phyloP scores from a whole-genome alignment of 1,139 yeast species.

The Candida gigantensis region DNA sequence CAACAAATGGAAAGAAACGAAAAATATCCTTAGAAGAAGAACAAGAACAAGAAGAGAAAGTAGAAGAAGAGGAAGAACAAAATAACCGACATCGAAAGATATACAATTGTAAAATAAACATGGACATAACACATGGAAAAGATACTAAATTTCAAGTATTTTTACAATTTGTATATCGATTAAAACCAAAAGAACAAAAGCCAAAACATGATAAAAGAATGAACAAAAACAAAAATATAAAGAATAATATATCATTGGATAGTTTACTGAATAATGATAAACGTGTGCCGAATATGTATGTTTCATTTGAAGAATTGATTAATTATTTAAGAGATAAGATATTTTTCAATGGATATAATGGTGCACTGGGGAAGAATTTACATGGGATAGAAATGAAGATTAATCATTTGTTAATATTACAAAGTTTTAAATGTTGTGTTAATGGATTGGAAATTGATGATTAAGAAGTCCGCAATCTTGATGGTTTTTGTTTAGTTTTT shows the following conservation, averaged over 20 bases:
- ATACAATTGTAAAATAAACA: slow-evolving; percentile 13
- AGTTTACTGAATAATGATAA: no score
- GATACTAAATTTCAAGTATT: slow-evolving; percentile 4
- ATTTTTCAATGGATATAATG: slow-evolving; percentile 3
- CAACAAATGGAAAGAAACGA: not conserved
- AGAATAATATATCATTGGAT: not conserved
- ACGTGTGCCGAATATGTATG: slow-evolving; percentile 12
- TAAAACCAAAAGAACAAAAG: slow-evolving; percentile 1
- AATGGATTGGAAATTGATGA: slow-evolving; percentile 13
- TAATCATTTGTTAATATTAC: slow-evolving; percentile 13
- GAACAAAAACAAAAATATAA: not conserved
- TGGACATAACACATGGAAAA: slow-evolving; percentile 10
- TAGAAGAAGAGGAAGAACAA: no score
- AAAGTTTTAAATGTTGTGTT: slow-evolving; percentile 10
- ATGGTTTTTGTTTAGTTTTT: no score
- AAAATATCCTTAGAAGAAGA: not conserved
- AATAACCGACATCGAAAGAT: slow-evolving; percentile 6
- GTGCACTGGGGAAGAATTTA: slow-evolving; percentile 8
- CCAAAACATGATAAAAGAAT: not conserved
- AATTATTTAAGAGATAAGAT: slow-evolving; percentile 14
- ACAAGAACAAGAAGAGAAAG: not conserved
- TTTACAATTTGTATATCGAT: slow-evolving; percentile 12
- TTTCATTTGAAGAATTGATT: slow-evolving; percentile 14
- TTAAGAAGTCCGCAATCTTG: no score
- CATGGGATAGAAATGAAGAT: slow-evolving; percentile 15